Base-by-base conservation (phyloP, 2,329 filamentous ascomycete genomes). In the Eutypella sp. region DNA sequence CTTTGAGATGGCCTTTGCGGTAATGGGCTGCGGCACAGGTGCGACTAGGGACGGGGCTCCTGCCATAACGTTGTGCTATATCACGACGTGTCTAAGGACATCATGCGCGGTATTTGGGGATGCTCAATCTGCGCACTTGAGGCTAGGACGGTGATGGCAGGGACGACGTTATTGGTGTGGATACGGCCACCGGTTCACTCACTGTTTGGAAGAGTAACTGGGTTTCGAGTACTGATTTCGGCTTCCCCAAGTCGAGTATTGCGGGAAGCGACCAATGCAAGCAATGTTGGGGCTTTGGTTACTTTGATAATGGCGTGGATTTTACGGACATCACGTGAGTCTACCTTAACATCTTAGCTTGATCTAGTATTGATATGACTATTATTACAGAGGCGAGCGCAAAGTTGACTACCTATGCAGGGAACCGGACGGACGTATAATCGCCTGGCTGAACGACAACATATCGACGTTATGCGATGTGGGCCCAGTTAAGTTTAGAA, bases 1-100 rank as follows among this genome's bases (percentile, higher is more conserved):
- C 5, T 66, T 63, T 0, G 63, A 66, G 8, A 69, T 62, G 9
- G 69, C 54, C 31, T 71, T 54, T 2, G 56, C 54, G 0, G 59
- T 52, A 0, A 63, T 68, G 0, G 60, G 60, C 5, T 58, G 59
- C 6, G 59, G 46, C 1, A 65, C 49, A 1, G 59, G 56, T 2
- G 56, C 52, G 7, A 55, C 60, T 19, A 45, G 22, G 3, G 51
- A 47, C 15, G 40, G 19, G 10, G 53, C 24, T 15, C 33, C 47
- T 37, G 46, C 44, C 36, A 47, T 47, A 19, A 52, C 47, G 24
- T 51, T 52, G 16, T 33, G 29, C 29, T 33, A 15, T 33, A 7
- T 33, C 13, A 29, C 25, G 33, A 20, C 2, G 33, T 37, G 33
- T 37, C 33, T 37, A 37, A 18, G 9, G 33, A 37, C 33, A 18